Evolutionary conservation across 148 eudicot species (phyloP).

Genomic region (Selenicereus undatus): DNA sequence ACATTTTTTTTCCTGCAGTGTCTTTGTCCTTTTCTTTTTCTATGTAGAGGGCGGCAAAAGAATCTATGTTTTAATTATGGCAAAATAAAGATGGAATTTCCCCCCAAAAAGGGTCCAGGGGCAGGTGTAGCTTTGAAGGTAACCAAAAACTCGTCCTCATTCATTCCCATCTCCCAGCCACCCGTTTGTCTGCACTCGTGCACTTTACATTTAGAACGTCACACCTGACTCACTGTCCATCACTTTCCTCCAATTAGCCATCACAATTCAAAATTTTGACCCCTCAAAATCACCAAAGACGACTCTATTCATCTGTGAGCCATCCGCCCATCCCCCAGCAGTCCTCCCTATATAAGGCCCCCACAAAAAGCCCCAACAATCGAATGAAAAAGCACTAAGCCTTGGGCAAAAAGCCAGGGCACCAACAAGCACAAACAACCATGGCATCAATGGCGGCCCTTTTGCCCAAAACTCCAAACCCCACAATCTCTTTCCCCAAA

Average conservation of each 20-base stretch:
- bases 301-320: too few species aligned
- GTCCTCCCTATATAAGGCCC: too few species aligned
- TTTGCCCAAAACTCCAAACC: conserved; percentile 22
- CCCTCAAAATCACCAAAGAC: conserved; percentile 1
- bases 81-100: not conserved
- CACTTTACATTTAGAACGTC: not conserved
- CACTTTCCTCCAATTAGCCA: not conserved
- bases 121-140: not conserved
- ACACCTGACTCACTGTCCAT: conserved; percentile 1
- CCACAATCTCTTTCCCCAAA: not conserved
- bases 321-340: too few species aligned
- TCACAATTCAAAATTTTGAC: not conserved
- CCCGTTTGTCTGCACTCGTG: not conserved
- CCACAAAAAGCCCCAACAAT: not conserved
- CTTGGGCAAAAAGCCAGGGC: conserved; percentile 23
- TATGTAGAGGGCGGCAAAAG: not conserved
- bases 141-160: not conserved
- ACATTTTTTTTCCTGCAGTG: not conserved
- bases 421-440: not conserved
- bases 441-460: conserved; percentile 62
- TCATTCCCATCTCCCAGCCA: not conserved
- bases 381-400: not conserved
- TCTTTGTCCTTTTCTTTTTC: not conserved
- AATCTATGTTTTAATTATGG: not conserved
- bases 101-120: not conserved